Evolutionary conservation across 176 grass and related monocot species (phyloP), one percentile per base, ranked within the genome.

Genomic region (Dactylis glomerata): DNA sequence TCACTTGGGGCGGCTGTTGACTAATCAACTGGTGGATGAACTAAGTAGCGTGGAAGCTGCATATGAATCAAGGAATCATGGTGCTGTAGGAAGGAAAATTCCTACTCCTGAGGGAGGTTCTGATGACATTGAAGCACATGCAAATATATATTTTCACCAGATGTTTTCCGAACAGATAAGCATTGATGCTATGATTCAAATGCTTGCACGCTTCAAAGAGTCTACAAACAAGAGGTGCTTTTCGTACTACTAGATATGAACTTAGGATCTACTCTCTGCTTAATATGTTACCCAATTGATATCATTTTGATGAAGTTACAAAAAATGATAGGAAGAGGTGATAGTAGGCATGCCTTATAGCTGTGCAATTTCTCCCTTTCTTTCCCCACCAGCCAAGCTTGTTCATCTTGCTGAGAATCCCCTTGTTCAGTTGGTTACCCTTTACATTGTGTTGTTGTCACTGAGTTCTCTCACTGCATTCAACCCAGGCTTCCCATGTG

Each of bases 121-220:
- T 49, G 89, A 92, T 80, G 93, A 93, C 68, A 86, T 93, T 56
- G 93, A 98, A 76, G 24, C 61, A 52, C 91, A 92, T 68, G 91
- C 90, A 44, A 95, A 98, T 73, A 63, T 57, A 77, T 95, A 95
- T 84, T 98, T 98, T 85, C 93, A 90, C 44, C 93, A 98, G 73
- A 93, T 98, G 96, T 98, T 98, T 82, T 89, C 93, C 86, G 96
- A 85, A 61, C 89, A 93, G 71, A 84, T 98, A 73, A 87, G 56
- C 83, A 78, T 88, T 82, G 96, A 98, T 72, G 82, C 88, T 79
- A 98, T 95, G 89, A 79, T 98, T 82, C 93, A 98, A 86, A 98
- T 92, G 93, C 96, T 98, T 80, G 52, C 81, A 71, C 89, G 91
- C 63, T 98, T 95, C 80, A 95, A 95, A 90, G 96, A 98, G 83